These are phyloP conservation scores for Cadophora malorum DNA, from an alignment of 2,329 filamentous ascomycete species.

Conservation along the genomic window DNA sequence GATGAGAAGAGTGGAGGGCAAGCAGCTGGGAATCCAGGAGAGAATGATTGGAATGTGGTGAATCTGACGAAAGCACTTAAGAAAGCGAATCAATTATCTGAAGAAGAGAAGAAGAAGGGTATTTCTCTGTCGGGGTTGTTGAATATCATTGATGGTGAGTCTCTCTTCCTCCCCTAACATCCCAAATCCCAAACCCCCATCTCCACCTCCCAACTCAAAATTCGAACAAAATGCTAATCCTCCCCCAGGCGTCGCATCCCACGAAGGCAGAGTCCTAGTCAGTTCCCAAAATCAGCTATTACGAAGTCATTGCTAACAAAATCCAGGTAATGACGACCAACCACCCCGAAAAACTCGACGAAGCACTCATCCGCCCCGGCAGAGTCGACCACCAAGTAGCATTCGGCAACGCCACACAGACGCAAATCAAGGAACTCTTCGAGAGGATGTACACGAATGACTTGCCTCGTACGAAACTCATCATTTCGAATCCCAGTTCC, in stretches of 20 bases:
- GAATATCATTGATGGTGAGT: constrained; percentile 67
- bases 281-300: too few species aligned
- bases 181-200: neutral
- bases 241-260: constrained; percentile 67
- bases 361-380: constrained; percentile 75
- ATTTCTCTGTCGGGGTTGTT: constrained; percentile 81
- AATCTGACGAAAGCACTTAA: constrained; percentile 54
- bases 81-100: constrained; percentile 47
- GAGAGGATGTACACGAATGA: constrained; percentile 62
- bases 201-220: neutral
- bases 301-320: too few species aligned
- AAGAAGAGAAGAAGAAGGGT: constrained; percentile 47
- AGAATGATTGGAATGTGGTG: constrained; percentile 46
- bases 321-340: constrained; percentile 78
- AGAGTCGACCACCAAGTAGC: constrained; percentile 73
- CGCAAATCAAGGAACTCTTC: constrained; percentile 64
- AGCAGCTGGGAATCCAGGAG: constrained; percentile 24
- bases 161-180: neutral
- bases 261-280: constrained; percentile 74
- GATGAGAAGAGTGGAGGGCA: constrained; percentile 32
- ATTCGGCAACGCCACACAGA: constrained; percentile 63
- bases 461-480: constrained; percentile 41
- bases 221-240: constrained; percentile 13
- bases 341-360: constrained; percentile 73
- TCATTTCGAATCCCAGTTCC: constrained; percentile 11